Conservation (phyloP, 306 rosid species). For the Glycine latifolia region DNA sequence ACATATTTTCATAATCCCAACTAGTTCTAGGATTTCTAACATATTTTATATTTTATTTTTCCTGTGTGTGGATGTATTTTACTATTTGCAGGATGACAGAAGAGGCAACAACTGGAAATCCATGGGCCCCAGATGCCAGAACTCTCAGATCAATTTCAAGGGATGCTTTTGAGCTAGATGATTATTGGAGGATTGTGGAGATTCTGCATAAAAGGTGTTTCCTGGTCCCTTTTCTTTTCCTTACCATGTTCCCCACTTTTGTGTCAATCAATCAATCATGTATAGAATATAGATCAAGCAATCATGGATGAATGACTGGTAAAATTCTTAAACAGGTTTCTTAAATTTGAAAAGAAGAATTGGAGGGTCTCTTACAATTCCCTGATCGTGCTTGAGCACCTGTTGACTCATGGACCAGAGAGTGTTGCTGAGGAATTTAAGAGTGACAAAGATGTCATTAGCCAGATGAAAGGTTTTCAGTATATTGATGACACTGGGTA, state of each 20-base stretch:
- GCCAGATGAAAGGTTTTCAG: conserved; percentile 72
- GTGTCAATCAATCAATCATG: conserved; percentile 9
- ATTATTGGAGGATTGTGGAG: conserved; percentile 74
- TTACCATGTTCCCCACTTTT: background rate
- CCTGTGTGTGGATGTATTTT: conserved; percentile 1
- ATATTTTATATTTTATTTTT: background rate
- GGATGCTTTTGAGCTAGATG: conserved; percentile 96
- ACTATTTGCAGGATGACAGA: conserved; percentile 70
- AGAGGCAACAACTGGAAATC: conserved; percentile 84
- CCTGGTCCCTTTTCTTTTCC: background rate
- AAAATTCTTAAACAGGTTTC: conserved; percentile 56
- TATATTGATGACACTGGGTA: conserved; percentile 78
- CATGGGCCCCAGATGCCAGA: conserved; percentile 69
- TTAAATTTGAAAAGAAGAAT: conserved; percentile 78
- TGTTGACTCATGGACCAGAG: conserved; percentile 96
- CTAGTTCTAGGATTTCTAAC: conserved; percentile 34
- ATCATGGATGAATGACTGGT: background rate
- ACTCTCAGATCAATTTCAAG: conserved; percentile 83
- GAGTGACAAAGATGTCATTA: conserved; percentile 65
- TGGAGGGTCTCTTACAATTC: conserved; percentile 90
- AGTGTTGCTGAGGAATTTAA: conserved; percentile 83
- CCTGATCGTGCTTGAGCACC: conserved; percentile 73
- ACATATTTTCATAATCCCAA: conserved; percentile 14
- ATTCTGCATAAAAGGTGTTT: conserved; percentile 62
- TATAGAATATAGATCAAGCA: background rate